A percentile compares a stretch with the other conserved stretches of the same genome.
These are phyloP conservation scores for Pilasporangium apinafurcum DNA, from an alignment of 352 stramenopile species.

Conservation along the genomic window DNA sequence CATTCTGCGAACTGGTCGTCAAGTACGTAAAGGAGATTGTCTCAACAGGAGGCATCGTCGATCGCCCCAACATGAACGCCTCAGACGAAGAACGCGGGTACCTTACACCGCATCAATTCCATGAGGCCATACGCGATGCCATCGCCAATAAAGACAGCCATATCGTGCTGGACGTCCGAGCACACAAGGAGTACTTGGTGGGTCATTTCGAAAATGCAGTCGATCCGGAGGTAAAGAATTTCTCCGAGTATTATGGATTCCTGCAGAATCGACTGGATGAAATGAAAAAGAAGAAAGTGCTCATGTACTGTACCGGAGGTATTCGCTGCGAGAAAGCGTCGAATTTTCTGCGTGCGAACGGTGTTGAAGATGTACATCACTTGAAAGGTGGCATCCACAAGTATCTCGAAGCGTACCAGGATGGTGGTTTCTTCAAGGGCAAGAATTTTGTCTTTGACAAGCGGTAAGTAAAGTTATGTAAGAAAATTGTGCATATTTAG, in stretches of 20 bases:
- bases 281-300: constrained; percentile 65
- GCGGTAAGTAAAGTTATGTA: constrained; percentile 20
- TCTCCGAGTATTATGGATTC: constrained; percentile 71
- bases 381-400: constrained; percentile 75
- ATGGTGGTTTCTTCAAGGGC: constrained; percentile 61
- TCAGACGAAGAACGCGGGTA: constrained; percentile 58
- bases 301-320: constrained; percentile 78
- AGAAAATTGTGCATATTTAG: constrained; percentile 17
- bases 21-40: constrained; percentile 81
- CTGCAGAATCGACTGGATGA: constrained; percentile 49
- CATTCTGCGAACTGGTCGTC: constrained; percentile 60
- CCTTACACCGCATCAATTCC: constrained; percentile 73
- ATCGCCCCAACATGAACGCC: constrained; percentile 43
- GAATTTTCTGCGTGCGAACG: constrained; percentile 57
- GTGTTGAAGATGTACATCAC: constrained; percentile 49
- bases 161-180: constrained; percentile 54
- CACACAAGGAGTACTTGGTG: constrained; percentile 60
- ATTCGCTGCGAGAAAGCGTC: constrained; percentile 75
- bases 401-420: constrained; percentile 57
- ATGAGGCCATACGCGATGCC: constrained; percentile 45
- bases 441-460: constrained; percentile 84
- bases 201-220: constrained; percentile 66
- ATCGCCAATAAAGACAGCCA: constrained; percentile 32
- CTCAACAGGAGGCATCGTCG: constrained; percentile 40
- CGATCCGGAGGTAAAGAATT: constrained; percentile 66